Evolutionary conservation across 2,329 filamentous ascomycete genomes (phyloP).

Genomic region (Aphanocladium album): DNA sequence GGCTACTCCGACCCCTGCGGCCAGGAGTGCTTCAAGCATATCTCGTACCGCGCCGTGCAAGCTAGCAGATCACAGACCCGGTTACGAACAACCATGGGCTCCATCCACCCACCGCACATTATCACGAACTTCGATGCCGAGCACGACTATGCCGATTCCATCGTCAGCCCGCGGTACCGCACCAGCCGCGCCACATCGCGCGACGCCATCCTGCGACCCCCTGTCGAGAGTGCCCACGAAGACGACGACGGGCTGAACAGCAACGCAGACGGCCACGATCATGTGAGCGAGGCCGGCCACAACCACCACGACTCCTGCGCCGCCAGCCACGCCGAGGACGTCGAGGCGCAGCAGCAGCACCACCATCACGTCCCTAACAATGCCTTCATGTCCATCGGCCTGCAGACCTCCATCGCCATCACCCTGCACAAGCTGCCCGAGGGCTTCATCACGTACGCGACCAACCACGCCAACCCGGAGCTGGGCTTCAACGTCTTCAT

Average conservation of each 20-base stretch:
- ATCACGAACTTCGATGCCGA: constrained; percentile 26
- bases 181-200: constrained; percentile 36
- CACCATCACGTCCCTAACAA: constrained; percentile 93
- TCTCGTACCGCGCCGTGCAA: constrained; percentile 33
- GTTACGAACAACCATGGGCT: constrained; percentile 39
- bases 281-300: constrained; percentile 6
- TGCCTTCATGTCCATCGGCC: constrained; percentile 87
- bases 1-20: constrained; percentile 63
- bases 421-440: constrained; percentile 93
- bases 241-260: constrained; percentile 21
- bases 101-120: constrained; percentile 22
- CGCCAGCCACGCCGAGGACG: constrained; percentile 33
- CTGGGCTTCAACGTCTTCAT: constrained; percentile 91
- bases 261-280: constrained; percentile 38
- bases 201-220: constrained; percentile 26
- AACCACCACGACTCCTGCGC: constrained; percentile 20
- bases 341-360: constrained; percentile 61
- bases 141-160: constrained; percentile 22
- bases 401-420: constrained; percentile 93
- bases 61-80: constrained; percentile 31
- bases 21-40: constrained; percentile 59
- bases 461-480: constrained; percentile 88
- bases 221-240: constrained; percentile 11
- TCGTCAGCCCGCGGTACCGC: constrained; percentile 29
- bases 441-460: constrained; percentile 86